These are phyloP conservation scores for Pichia sp. DNA, from an alignment of 1,139 yeast genomes.

Conservation along the genomic window DNA sequence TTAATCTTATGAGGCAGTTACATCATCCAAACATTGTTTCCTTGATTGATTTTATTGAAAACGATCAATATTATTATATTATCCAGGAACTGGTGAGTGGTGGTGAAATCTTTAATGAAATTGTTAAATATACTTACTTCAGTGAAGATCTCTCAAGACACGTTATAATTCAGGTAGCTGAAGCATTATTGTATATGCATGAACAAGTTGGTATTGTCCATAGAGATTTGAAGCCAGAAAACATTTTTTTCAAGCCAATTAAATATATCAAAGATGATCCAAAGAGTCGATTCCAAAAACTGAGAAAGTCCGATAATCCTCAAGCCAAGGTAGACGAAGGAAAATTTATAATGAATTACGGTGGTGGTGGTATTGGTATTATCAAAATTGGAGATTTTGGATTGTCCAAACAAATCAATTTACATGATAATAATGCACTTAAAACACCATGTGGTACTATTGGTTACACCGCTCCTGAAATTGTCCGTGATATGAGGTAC, in stretches of 20 bases:
- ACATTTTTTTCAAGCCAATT: slow-evolving; percentile 73
- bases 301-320: slow-evolving; percentile 69
- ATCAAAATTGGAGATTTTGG: slow-evolving; percentile 80
- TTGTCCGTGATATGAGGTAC: slow-evolving; percentile 62
- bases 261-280: slow-evolving; percentile 38
- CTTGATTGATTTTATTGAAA: slow-evolving; percentile 56
- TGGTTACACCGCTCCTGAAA: slow-evolving; percentile 57
- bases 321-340: slow-evolving; percentile 81
- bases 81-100: slow-evolving; percentile 75
- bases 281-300: slow-evolving; percentile 34
- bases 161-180: slow-evolving; percentile 77
- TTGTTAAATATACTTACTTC: slow-evolving; percentile 82
- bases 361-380: slow-evolving; percentile 84
- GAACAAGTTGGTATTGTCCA: slow-evolving; percentile 82
- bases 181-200: slow-evolving; percentile 77
- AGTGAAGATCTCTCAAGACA: slow-evolving; percentile 81
- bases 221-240: slow-evolving; percentile 93
- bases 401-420: slow-evolving; percentile 50
- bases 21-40: slow-evolving; percentile 48
- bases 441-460: slow-evolving; percentile 60
- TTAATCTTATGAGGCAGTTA: slow-evolving; percentile 69
- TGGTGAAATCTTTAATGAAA: slow-evolving; percentile 51
- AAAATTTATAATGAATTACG: slow-evolving; percentile 59
- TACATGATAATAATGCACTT: slow-evolving; percentile 31
- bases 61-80: slow-evolving; percentile 61